Conservation (phyloP, 169 alveolate species). For the Condylostoma magnum region DNA sequence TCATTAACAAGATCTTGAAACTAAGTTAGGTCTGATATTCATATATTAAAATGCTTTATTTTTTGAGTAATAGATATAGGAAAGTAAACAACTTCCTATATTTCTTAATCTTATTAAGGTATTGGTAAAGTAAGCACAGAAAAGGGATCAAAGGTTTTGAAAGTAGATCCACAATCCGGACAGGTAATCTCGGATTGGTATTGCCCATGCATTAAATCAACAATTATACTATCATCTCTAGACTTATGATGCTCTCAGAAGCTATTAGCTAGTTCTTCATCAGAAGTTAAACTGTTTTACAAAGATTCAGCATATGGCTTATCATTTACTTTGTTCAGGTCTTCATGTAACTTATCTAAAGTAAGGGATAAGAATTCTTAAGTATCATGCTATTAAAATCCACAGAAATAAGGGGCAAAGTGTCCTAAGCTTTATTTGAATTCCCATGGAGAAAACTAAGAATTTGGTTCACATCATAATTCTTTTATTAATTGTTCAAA, state of each 20-base stretch:
- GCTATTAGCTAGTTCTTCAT: constrained; percentile 41
- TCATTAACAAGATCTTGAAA: no score
- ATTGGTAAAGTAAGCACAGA: constrained; percentile 66
- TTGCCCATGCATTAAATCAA: constrained; percentile 76
- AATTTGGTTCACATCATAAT: constrained; percentile 70
- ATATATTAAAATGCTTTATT: no score
- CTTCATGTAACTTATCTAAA: constrained; percentile 79
- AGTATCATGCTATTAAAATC: constrained; percentile 84
- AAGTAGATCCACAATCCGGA: constrained; percentile 43
- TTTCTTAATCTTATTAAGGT: constrained; percentile 42
- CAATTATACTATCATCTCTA: constrained; percentile 71
- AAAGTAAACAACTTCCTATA: not conserved
- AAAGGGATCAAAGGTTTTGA: constrained; percentile 68
- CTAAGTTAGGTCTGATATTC: no score
- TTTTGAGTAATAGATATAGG: no score
- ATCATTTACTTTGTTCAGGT: constrained; percentile 67
- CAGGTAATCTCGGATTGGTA: constrained; percentile 60
- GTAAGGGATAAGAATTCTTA: constrained; percentile 67
- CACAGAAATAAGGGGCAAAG: constrained; percentile 84
- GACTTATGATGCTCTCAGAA: constrained; percentile 62
- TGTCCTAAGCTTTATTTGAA: constrained; percentile 84
- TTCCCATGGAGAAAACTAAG: constrained; percentile 82
- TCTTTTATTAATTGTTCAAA: constrained; percentile 66
- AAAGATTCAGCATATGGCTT: constrained; percentile 63
- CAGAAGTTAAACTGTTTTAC: constrained; percentile 46